Evolutionary conservation across 768 basidiomycete species (phyloP).

Genomic region (Termitomyces sp.): DNA sequence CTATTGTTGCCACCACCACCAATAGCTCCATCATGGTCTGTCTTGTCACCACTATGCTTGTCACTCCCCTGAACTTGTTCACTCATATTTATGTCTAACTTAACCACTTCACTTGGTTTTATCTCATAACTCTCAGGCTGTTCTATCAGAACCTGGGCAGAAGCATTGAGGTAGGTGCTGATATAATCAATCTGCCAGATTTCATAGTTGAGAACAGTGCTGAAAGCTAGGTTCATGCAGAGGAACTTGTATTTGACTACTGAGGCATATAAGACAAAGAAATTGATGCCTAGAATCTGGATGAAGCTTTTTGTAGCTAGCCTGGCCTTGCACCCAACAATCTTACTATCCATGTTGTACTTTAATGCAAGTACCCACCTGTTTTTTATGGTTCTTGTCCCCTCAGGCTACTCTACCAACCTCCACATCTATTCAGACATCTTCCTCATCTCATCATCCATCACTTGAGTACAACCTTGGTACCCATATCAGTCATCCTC

Average conservation of each 20-base stretch:
- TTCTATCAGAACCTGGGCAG: neutral
- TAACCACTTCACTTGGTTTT: neutral
- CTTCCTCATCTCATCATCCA: neutral
- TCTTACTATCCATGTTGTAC: neutral
- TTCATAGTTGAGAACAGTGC: neutral
- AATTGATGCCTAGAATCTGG: neutral
- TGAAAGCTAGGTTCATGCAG: neutral
- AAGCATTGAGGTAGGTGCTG: neutral
- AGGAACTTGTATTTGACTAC: neutral
- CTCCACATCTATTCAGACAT: neutral
- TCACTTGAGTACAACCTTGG: neutral
- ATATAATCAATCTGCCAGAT: neutral
- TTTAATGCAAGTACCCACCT: neutral
- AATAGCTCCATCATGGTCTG: too few species aligned
- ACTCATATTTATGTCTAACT: neutral
- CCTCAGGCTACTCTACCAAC: too few species aligned
- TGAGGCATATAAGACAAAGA: neutral
- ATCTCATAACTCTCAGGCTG: neutral
- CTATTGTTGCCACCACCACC: neutral
- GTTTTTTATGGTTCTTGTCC: neutral
- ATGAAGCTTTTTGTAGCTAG: too few species aligned
- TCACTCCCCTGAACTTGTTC: neutral
- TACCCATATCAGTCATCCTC: neutral
- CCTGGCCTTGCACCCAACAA: too few species aligned
- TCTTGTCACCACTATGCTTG: neutral